Conservation (phyloP, 257 asterid species). For the Striga asiatica region DNA sequence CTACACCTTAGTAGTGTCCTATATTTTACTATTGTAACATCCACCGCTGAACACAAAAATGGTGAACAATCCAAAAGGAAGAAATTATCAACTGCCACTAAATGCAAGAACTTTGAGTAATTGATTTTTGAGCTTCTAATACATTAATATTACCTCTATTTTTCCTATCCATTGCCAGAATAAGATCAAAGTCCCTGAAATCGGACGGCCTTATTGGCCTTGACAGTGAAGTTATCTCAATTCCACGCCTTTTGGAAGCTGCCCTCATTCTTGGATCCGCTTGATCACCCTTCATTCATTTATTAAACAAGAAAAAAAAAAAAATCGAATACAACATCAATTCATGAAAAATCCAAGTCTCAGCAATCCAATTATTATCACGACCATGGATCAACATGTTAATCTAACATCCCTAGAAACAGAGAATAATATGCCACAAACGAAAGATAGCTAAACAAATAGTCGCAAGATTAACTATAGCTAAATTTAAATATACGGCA, state of each 20-base stretch:
- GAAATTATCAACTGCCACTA: slow-evolving; percentile 8
- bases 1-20: no score
- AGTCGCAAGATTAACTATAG: no score
- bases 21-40: neutral
- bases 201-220: slow-evolving; percentile 77
- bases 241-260: slow-evolving; percentile 81
- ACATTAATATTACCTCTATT: slow-evolving; percentile 54
- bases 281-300: slow-evolving; percentile 51
- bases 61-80: neutral
- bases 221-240: slow-evolving; percentile 71
- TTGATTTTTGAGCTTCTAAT: neutral
- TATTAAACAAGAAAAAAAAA: neutral
- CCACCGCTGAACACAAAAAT: no score
- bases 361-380: neutral
- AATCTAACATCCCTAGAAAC: no score
- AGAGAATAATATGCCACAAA: no score
- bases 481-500: no score
- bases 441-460: no score
- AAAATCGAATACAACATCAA: no score
- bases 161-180: slow-evolving; percentile 85
- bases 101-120: slow-evolving; percentile 1
- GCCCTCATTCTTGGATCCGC: slow-evolving; percentile 97
- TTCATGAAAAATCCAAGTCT: neutral
- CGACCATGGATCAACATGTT: neutral
- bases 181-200: slow-evolving; percentile 83